Percentiles rank a stretch among this genome's conserved stretches.
Evolutionary conservation across 2,329 filamentous ascomycete genomes (phyloP).

Genomic region (Lasiodiplodia gonubiensis): DNA sequence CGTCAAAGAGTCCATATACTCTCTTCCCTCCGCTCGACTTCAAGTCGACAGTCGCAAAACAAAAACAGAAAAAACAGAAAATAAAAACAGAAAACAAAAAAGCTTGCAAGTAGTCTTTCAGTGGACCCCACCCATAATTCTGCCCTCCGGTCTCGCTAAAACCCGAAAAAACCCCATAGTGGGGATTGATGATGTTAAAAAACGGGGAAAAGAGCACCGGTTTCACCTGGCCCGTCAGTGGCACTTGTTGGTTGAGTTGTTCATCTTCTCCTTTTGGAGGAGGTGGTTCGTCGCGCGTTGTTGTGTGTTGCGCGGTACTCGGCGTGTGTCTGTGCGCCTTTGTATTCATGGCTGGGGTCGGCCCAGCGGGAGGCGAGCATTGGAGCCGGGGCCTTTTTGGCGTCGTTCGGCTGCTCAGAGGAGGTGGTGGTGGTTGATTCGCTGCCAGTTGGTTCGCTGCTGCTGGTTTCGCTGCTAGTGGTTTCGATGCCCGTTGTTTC

Average conservation of each 20-base stretch:
- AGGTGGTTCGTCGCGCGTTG: background rate
- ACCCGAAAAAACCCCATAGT: background rate
- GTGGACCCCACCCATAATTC: background rate
- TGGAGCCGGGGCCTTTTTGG: background rate
- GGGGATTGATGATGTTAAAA: background rate
- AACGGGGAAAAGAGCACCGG: slow-evolving; percentile 10
- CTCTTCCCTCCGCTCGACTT: slow-evolving; percentile 5
- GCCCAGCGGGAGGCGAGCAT: slow-evolving; percentile 15
- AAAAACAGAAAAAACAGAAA: background rate
- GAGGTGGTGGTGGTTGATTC: background rate
- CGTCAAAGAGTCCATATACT: slow-evolving; percentile 12
- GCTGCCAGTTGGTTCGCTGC: background rate
- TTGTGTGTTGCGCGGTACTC: background rate
- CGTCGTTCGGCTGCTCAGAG: background rate
- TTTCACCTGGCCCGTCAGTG: background rate
- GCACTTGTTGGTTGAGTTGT: background rate
- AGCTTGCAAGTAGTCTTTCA: too few species aligned
- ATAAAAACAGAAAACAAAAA: background rate
- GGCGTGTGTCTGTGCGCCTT: background rate
- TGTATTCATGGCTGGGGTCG: background rate
- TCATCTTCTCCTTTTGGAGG: too few species aligned
- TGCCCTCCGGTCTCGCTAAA: slow-evolving; percentile 18
- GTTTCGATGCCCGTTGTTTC: background rate
- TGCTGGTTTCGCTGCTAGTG: background rate
- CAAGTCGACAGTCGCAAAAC: background rate